Conservation (phyloP, 768 basidiomycete species). For the Baorangia bicolor region DNA sequence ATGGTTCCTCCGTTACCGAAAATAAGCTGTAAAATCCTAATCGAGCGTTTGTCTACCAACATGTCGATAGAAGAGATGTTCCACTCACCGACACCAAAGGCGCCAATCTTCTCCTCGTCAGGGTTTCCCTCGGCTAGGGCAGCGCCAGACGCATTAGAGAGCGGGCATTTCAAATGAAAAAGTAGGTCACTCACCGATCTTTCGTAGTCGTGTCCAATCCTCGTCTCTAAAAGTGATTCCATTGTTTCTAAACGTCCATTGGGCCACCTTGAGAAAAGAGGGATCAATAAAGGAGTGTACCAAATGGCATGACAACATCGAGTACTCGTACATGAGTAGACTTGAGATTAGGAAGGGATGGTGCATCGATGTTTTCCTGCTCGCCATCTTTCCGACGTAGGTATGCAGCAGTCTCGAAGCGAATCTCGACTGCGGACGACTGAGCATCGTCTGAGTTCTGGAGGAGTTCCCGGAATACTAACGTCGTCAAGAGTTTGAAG, state of each 20-base stretch:
- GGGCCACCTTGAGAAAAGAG: conserved; percentile 51
- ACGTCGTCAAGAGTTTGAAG: too few species aligned
- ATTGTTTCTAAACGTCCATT: conserved; percentile 88
- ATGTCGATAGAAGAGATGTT: background rate
- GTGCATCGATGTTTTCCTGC: conserved; percentile 4
- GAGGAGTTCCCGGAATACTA: conserved; percentile 78
- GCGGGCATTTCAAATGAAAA: background rate
- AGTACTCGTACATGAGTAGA: conserved; percentile 48
- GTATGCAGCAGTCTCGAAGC: conserved; percentile 65
- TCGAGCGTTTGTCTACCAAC: background rate
- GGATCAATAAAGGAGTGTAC: background rate
- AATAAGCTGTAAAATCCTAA: conserved; percentile 77
- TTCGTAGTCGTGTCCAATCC: conserved; percentile 18
- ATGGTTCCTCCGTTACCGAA: conserved; percentile 80
- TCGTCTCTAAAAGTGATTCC: conserved; percentile 69
- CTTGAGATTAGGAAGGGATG: conserved; percentile 61
- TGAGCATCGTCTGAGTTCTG: conserved; percentile 96
- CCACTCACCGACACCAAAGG: conserved; percentile 25
- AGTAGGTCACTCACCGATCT: conserved; percentile 8
- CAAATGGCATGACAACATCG: background rate
- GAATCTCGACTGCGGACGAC: conserved; percentile 72
- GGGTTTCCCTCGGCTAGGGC: conserved; percentile 25
- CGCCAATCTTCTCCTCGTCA: conserved; percentile 26
- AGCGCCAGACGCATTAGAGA: background rate
- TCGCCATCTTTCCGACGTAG: conserved; percentile 29